Base-by-base conservation (phyloP, 441 rosid species). In the Gossypium davidsonii region DNA sequence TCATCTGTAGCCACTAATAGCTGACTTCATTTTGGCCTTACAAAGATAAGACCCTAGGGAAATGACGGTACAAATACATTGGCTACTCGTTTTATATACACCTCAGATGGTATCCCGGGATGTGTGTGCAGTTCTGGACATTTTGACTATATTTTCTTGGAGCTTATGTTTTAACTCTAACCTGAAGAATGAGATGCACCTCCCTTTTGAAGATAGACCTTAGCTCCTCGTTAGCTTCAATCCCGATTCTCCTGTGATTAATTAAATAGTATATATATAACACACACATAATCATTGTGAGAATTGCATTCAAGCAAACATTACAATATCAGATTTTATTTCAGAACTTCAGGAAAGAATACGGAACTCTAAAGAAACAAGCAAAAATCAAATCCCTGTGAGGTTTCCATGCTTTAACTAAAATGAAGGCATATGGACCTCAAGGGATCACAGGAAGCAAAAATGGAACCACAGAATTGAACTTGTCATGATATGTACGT, bases 151-250 rank as follows among this genome's bases (percentile, higher is more conserved):
- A 63, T 51, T 39, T 70, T 2, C 5, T 26, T 26, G n/a, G 23
- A 51, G 20, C 42, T 34, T 48, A 71, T 39, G 64, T 87, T 82
- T 87, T 85, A 26, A 84, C 86, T 79, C 82, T 85, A 67, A 91
- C 98, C 80, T 85, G 85, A 76, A 94, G 99, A 72, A 91, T 86
- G 78, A 94, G 94, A 79, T 94, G 98, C 74, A 92, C 90, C 73
- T 91, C 84, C 77, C 89, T 87, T 83, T 89, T 88, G 83, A 88
- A 89, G 80, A 94, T 79, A 73, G 91, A 86, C 81, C 95, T 85
- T 72, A 94, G 86, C 82, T 92, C 99, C 83, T 94, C 93, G 52
- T 91, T 94, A 25, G 99, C 99, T 85, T 94, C 97, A 0, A 88
- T 78, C 26, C 99, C 99, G 66, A 89, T 94, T 81, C 92, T 91